Evolutionary conservation across 2,329 filamentous ascomycete species (phyloP).

Genomic region (Microdochium bolleyi): DNA sequence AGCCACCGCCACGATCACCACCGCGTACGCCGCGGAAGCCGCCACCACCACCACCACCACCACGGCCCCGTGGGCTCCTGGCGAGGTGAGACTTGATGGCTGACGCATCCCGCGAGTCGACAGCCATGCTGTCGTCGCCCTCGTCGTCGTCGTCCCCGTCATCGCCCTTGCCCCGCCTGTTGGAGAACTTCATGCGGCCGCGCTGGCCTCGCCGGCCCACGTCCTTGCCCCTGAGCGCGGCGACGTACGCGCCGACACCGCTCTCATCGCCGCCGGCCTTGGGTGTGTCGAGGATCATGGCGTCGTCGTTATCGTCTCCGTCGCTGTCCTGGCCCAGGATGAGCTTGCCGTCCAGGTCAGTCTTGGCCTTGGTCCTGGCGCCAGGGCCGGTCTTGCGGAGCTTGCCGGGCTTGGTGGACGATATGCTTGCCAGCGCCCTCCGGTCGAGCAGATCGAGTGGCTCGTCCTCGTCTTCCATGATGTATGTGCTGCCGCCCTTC

Average conservation of each 20-base stretch:
- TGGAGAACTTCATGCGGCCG: conserved; percentile 65
- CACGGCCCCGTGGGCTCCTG: conserved; percentile 20
- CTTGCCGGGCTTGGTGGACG: conserved; percentile 74
- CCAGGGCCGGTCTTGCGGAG: conserved; percentile 36
- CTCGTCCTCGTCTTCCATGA: conserved; percentile 90
- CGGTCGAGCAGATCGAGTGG: conserved; percentile 90
- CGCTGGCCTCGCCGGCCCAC: conserved; percentile 56
- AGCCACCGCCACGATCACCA: conserved; percentile 20
- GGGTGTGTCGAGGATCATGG: conserved; percentile 55
- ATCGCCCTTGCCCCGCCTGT: conserved; percentile 40
- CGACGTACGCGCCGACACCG: conserved; percentile 62
- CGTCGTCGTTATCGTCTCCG: conserved; percentile 35
- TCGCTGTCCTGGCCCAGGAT: conserved; percentile 57
- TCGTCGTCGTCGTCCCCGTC: conserved; percentile 35
- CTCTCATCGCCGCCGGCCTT: conserved; percentile 31
- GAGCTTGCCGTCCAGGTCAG: conserved; percentile 72
- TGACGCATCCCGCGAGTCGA: conserved; percentile 38
- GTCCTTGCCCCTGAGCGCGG: conserved; percentile 60
- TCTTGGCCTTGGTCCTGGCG: conserved; percentile 50
- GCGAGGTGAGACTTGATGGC: conserved; percentile 36
- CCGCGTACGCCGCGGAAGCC: conserved; percentile 17
- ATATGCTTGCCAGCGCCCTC: conserved; percentile 85
- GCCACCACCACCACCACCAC: conserved; percentile 15
- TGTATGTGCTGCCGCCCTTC: conserved; percentile 68
- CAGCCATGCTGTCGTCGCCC: conserved; percentile 41